Base-by-base conservation (phyloP, 768 basidiomycete species). In the Tricholoma matsutake region DNA sequence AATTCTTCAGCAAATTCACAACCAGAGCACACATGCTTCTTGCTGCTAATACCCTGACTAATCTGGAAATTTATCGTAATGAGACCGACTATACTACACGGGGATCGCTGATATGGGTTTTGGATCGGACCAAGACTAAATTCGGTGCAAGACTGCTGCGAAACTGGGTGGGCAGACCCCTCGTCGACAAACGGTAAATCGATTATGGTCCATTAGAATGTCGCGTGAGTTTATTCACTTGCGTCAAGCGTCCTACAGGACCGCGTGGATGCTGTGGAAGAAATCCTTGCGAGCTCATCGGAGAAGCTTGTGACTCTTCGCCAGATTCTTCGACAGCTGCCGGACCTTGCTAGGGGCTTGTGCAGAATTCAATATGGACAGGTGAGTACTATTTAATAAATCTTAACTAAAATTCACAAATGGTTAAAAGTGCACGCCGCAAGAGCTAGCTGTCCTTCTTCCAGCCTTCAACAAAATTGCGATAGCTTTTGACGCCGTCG, bases 1-100 rank as follows among this genome's bases (percentile, higher is more conserved):
- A 81, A 22, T 92, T 92, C 70, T 96, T 97, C 75, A 80, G 77
- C 18, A 84, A 77, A 68, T 98, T 98, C 69, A 79, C 91, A 3
- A 85, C 86, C 22, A 81, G 83, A 58, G 82, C 85, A 0, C 88
- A 93, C 64, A 96, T 99, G 96, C 79, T 94, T 20, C 80, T 99
- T 51, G 90, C 89, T 53, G 88, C 87, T 25, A 97, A 94, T 69
- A 96, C 96, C 0, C 74, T 98, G 10, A 81, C 82, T 11, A 98
- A 97, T 69, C 73, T 96, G 75, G 96, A 98, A 72, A 86, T 99
- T n/a, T 96, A 92, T 71, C 83, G 86, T 34, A 98, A 98, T 66
- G 89, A 91, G 68, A 94, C 92, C 0, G 89, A 97, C 69, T 83
- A 83, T 58, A 85, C 82, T 10, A 77, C 81, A 18, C 81, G 75